These are phyloP conservation scores for Linnemannia exigua DNA, from an alignment of 192 early-diverging fungal species.

Conservation along the genomic window DNA sequence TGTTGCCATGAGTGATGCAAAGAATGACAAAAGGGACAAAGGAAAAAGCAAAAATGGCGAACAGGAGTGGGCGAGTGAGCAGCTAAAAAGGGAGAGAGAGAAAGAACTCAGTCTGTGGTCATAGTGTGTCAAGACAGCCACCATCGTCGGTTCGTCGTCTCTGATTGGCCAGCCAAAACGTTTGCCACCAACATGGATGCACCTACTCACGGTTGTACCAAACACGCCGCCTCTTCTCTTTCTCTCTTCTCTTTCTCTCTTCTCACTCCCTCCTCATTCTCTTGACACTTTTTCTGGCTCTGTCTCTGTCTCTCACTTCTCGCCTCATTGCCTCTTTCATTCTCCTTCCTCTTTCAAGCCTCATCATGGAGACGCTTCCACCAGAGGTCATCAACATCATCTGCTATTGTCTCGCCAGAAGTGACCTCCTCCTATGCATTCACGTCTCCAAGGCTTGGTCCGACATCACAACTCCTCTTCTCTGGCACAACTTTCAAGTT, in stretches of 20 bases:
- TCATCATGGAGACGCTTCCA: neutral
- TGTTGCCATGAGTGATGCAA: neutral
- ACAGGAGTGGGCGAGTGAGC: too few relatives aligned
- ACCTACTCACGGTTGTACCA: too few relatives aligned
- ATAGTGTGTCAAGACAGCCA: too few relatives aligned
- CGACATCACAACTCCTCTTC: neutral
- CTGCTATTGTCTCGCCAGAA: neutral
- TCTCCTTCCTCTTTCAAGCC: neutral
- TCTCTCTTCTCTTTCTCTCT: neutral
- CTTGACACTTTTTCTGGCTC: too few relatives aligned
- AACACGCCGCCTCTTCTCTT: neutral
- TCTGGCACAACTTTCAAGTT: neutral
- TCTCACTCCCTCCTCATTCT: neutral
- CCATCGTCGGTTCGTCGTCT: too few relatives aligned
- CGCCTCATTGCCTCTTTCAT: too few relatives aligned
- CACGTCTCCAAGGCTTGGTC: neutral
- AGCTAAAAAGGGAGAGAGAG: too few relatives aligned
- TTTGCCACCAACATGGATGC: neutral
- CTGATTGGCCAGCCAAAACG: neutral
- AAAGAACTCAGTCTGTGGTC: too few relatives aligned
- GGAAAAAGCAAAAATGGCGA: neutral
- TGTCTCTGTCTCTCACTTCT: too few relatives aligned
- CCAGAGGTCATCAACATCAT: neutral
- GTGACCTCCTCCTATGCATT: neutral
- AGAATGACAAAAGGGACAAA: neutral